Evolutionary conservation across 2,329 filamentous ascomycete species (phyloP), one percentile per base, ranked within the genome.

Genomic region (Nemania serpens): DNA sequence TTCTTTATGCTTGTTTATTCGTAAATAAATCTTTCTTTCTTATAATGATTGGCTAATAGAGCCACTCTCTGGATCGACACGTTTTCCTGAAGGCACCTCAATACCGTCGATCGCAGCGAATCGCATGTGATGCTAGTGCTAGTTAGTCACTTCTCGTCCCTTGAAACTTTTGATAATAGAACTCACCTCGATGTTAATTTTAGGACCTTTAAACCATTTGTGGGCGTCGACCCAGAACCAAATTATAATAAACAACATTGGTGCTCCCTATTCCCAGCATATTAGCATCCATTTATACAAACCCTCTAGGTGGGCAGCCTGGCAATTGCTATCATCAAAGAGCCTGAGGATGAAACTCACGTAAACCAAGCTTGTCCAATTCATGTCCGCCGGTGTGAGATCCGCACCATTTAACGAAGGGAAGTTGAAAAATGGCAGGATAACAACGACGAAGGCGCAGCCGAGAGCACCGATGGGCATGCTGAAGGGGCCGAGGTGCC

Each of bases 201-300:
- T 88, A 0, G 88, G 88, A 0, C 88, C 88, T 68, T 84, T 88
- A 74, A 90, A 91, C 88, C 88, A 90, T 69, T 84, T 87, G 50
- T 79, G 79, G 10, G 88, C 88, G 66, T 83, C 81, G 4, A 90
- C 75, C 42, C 84, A 75, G 79, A 86, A 91, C 85, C 87, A 90
- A 13, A 87, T 73, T 2, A 80, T 75, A 4, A 86, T 78, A 2
- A 80, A 70, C 3, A 85, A 60, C 86, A 89, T 89, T 0, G 85
- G 83, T 2, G 77, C 86, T 5, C 86, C 87, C 73, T 88, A 64
- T 1, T 42, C 17, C 5, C 20, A 33, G 37, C 9, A 37, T 49
- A 33, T 62, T 47, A 55, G 43, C 37, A 55, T 43, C 6, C 41
- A 37, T 45, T 37, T 17, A 49, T 13, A n/a, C 3, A 13, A 37